Evolutionary conservation across 768 basidiomycete species (phyloP).

Genomic region (Kwoniella bestiolae): DNA sequence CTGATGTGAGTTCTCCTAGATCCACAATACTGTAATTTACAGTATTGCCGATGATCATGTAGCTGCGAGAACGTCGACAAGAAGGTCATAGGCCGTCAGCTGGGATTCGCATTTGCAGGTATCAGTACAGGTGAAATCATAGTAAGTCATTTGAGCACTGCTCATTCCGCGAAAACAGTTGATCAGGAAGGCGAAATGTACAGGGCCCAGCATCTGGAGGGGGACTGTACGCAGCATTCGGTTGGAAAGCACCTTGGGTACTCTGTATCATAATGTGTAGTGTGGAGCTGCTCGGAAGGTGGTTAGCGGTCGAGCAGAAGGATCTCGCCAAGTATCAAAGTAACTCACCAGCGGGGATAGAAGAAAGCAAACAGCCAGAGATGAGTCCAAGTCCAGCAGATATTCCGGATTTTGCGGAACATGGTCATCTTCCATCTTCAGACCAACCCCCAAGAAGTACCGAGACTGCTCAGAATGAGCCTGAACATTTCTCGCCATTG

Average conservation of each 20-base stretch:
- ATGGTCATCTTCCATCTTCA: neutral
- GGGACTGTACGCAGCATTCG: conserved; percentile 26
- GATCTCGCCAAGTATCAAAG: conserved; percentile 5
- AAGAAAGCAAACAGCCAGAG: neutral
- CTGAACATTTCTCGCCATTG: conserved; percentile 12
- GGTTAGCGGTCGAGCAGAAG: conserved; percentile 31
- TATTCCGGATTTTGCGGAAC: neutral
- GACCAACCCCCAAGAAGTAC: neutral
- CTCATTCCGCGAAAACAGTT: neutral
- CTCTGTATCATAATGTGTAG: conserved; percentile 26
- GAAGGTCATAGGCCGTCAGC: conserved; percentile 22
- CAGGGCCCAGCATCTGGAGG: conserved; percentile 27
- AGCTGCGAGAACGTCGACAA: conserved; percentile 26
- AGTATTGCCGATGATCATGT: neutral
- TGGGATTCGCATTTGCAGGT: conserved; percentile 31
- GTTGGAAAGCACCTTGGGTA: conserved; percentile 38
- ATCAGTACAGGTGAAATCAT: neutral
- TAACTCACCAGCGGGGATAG: neutral
- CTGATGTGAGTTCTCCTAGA: conserved; percentile 7
- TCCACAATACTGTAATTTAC: neutral
- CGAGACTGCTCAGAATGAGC: neutral
- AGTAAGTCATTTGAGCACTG: neutral
- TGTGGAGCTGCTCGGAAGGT: conserved; percentile 30
- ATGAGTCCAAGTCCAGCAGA: neutral
- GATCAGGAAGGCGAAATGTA: too few species aligned